phyloP scores from a whole-genome alignment of 495 filamentous ascomycete genomes.

The Darksidea phi region DNA sequence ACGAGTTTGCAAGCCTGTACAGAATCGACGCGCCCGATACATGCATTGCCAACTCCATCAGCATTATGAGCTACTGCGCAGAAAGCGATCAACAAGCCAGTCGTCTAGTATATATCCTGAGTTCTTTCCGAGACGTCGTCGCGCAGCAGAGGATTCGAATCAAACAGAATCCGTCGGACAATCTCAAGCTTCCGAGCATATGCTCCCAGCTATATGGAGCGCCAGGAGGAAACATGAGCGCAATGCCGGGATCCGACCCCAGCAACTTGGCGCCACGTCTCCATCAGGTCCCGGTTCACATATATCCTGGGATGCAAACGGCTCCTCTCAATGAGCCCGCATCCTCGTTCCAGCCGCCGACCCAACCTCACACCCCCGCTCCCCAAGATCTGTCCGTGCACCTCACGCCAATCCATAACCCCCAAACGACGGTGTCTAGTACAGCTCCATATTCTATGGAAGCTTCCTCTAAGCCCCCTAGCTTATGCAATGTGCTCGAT shows the following conservation, averaged over 20 bases:
- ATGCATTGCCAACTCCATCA: conserved; percentile 59
- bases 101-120: conserved; percentile 63
- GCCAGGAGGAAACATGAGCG: background rate
- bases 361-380: background rate
- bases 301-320: conserved; percentile 27
- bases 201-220: conserved; percentile 23
- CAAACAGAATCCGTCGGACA: conserved; percentile 35
- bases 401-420: conserved; percentile 22
- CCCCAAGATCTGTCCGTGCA: conserved; percentile 12
- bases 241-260: background rate
- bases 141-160: conserved; percentile 43
- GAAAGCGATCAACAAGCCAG: conserved; percentile 64
- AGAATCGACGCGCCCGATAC: conserved; percentile 54
- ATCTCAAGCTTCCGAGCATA: conserved; percentile 20
- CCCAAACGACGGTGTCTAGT: background rate
- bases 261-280: conserved; percentile 2
- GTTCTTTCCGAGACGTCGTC: conserved; percentile 59
- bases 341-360: background rate
- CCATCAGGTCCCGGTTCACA: conserved; percentile 27
- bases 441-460: background rate
- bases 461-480: conserved; percentile 27
- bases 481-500: conserved; percentile 51
- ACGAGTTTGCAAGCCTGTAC: conserved; percentile 67
- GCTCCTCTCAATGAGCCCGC: conserved; percentile 7
- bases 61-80: conserved; percentile 61